Conservation (phyloP, 2,329 filamentous ascomycete genomes). For the Talaromyces sp. region DNA sequence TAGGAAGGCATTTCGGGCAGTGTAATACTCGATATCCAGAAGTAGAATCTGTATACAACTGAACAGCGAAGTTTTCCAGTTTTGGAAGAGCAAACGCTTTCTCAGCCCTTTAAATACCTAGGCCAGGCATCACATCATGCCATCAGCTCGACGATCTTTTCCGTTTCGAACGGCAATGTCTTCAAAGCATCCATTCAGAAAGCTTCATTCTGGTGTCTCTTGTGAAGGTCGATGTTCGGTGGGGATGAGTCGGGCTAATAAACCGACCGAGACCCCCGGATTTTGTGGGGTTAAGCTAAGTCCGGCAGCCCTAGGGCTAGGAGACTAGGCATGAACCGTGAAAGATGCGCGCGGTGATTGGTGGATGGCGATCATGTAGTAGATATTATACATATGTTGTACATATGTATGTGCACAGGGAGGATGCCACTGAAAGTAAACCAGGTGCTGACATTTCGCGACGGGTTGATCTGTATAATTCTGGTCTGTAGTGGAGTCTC, state of each 20-base stretch:
- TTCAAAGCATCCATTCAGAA: not conserved
- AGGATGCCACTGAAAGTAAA: not conserved
- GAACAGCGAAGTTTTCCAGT: no score
- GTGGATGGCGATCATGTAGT: not conserved
- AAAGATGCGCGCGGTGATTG: not conserved
- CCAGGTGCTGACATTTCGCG: not conserved
- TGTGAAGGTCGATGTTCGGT: not conserved
- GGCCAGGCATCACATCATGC: not conserved
- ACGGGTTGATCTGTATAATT: not conserved
- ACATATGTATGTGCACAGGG: not conserved
- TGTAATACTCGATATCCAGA: not conserved
- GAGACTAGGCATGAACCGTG: no score
- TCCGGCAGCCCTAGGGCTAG: slow-evolving; percentile 9
- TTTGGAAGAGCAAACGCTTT: not conserved
- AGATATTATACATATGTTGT: no score
- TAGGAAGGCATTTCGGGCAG: slow-evolving; percentile 20
- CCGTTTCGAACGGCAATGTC: not conserved
- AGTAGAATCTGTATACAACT: not conserved
- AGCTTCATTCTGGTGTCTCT: not conserved
- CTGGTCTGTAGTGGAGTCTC: not conserved
- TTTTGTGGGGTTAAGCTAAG: slow-evolving; percentile 13
- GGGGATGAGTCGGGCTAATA: slow-evolving; percentile 1
- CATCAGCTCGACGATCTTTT: not conserved
- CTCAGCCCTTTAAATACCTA: not conserved
- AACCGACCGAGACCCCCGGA: slow-evolving; percentile 4